Percentiles rank a stretch among this genome's conserved stretches.
phyloP scores from a whole-genome alignment of 805 yeast species.

The Metschnikowia borealis region DNA sequence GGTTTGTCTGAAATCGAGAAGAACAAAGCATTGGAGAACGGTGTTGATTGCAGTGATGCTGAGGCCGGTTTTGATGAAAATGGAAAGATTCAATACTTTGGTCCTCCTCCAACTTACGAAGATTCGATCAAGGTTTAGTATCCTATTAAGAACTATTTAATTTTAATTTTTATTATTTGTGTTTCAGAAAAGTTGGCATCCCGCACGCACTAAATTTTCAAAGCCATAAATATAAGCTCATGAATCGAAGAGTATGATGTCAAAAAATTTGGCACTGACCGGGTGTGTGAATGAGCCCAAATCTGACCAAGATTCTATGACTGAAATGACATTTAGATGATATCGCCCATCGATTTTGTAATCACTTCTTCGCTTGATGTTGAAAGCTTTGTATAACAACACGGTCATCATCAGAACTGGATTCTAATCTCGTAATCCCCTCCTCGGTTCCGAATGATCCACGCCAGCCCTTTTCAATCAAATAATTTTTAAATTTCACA shows the following conservation, averaged over 20 bases:
- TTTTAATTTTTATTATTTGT: conserved; percentile 1
- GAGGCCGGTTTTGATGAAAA: conserved; percentile 57
- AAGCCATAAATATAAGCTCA: background rate
- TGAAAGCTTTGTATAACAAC: conserved; percentile 5
- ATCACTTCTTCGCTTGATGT: background rate
- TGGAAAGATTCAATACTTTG: conserved; percentile 49
- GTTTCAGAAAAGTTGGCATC: background rate
- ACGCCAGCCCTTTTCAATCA: conserved; percentile 57
- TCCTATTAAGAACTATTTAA: background rate
- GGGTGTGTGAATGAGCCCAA: background rate
- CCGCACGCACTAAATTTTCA: background rate
- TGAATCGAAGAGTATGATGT: too few species aligned
- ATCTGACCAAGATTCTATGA: background rate
- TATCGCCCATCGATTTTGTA: background rate
- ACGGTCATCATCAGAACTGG: conserved; percentile 14
- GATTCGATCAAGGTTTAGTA: conserved; percentile 38
- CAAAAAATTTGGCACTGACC: background rate
- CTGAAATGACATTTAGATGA: background rate
- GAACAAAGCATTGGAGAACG: conserved; percentile 49
- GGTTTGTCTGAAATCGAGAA: conserved; percentile 64
- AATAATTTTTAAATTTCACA: conserved; percentile 54
- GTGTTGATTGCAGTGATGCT: conserved; percentile 53
- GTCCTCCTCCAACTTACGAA: conserved; percentile 70
- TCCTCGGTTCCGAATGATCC: conserved; percentile 41
- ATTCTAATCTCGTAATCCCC: conserved; percentile 3